Conservation (phyloP, 805 yeast species). For the Ogataea nonfermentans region DNA sequence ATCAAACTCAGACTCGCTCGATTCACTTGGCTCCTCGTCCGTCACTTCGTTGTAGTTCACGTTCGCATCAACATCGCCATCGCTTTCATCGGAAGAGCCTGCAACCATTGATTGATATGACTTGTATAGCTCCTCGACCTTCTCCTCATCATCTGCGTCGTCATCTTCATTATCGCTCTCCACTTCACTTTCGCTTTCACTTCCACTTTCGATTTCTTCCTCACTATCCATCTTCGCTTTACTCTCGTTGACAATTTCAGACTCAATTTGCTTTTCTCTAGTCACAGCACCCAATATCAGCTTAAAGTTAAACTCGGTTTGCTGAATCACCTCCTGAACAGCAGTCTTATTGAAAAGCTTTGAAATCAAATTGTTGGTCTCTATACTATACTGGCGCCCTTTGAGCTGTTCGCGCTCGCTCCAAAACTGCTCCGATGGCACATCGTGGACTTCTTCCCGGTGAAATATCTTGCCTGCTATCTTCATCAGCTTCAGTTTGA, state of each 20-base stretch:
- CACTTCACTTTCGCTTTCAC: conserved; percentile 23
- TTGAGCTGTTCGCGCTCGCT: conserved; percentile 33
- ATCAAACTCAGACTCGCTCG: conserved; percentile 14
- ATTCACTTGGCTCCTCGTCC: conserved; percentile 57
- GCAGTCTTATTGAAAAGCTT: conserved; percentile 44
- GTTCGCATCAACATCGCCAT: conserved; percentile 26
- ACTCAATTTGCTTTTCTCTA: conserved; percentile 25
- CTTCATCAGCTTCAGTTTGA: conserved; percentile 25
- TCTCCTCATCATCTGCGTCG: conserved; percentile 13
- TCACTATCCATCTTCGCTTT: too few relatives aligned
- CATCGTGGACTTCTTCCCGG: conserved; percentile 11
- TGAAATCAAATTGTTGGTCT: conserved; percentile 46
- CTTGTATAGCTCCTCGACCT: conserved; percentile 22
- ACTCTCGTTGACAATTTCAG: too few relatives aligned
- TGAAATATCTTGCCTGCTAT: conserved; percentile 24
- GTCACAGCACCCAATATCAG: conserved; percentile 28
- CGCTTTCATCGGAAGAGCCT: conserved; percentile 44
- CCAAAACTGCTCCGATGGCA: conserved; percentile 33
- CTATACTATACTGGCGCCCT: conserved; percentile 40
- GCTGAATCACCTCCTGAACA: conserved; percentile 33
- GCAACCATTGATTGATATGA: conserved; percentile 36
- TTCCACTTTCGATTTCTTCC: conserved; percentile 17
- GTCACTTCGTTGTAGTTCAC: conserved; percentile 59
- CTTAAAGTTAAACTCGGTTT: conserved; percentile 27
- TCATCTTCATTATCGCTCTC: conserved; percentile 11